phyloP scores from a whole-genome alignment of 169 alveolate genomes.

The Eimeria necatrix region DNA sequence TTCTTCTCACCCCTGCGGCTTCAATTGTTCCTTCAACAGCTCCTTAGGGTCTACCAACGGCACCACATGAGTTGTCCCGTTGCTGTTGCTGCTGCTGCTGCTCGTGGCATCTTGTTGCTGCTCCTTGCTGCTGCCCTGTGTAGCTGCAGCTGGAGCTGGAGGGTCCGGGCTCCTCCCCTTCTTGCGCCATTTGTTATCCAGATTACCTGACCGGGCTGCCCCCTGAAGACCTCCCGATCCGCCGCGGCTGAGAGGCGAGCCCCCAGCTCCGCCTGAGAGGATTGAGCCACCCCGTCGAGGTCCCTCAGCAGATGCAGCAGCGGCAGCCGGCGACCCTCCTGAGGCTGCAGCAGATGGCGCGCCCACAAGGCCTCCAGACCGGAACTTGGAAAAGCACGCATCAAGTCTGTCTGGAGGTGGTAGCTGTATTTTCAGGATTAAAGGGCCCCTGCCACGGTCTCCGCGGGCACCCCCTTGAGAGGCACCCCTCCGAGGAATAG shows the following conservation, averaged over 20 bases:
- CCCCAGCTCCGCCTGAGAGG: slow-evolving; percentile 11
- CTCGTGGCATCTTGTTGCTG: slow-evolving; percentile 27
- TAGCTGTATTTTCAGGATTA: slow-evolving; percentile 1
- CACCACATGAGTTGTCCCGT: slow-evolving; percentile 9
- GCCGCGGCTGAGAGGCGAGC: slow-evolving; percentile 26
- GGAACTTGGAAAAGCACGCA: slow-evolving; percentile 40
- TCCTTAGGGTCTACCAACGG: slow-evolving; percentile 46
- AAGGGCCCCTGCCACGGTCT: not conserved
- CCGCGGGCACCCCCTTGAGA: slow-evolving; percentile 36
- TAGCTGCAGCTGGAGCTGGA: not conserved
- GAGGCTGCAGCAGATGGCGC: not conserved
- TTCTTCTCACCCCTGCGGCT: slow-evolving; percentile 37
- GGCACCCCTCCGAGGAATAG: slow-evolving; percentile 9
- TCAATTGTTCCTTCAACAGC: slow-evolving; percentile 40
- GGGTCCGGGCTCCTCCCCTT: slow-evolving; percentile 2
- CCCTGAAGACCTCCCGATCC: slow-evolving; percentile 29
- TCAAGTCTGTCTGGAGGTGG: slow-evolving; percentile 39
- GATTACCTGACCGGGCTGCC: not conserved
- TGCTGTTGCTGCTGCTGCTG: slow-evolving; percentile 46
- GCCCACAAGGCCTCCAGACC: slow-evolving; percentile 35
- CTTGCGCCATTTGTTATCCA: slow-evolving; percentile 7
- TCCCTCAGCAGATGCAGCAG: not conserved
- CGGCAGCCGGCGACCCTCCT: not conserved
- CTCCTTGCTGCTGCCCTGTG: slow-evolving; percentile 31
- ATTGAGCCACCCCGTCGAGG: not conserved